Evolutionary conservation across 1,139 yeast species (phyloP).

Genomic region (Suhomyces terraborum): DNA sequence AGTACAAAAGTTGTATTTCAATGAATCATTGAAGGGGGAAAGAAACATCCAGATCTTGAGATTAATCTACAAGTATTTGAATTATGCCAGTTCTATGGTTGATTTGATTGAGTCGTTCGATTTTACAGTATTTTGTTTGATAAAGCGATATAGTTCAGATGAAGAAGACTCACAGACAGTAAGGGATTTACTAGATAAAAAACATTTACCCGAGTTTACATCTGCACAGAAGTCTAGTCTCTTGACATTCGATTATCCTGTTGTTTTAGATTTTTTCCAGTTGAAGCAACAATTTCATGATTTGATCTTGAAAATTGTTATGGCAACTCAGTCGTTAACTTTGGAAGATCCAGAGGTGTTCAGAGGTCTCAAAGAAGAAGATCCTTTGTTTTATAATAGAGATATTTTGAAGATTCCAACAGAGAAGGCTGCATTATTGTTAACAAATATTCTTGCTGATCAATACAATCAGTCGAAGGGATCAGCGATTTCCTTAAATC

Average conservation of each 20-base stretch:
- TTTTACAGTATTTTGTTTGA: constrained; percentile 55
- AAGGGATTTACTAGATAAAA: constrained; percentile 13
- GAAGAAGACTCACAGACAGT: constrained; percentile 20
- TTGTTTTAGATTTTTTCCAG: constrained; percentile 72
- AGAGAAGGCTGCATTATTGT: constrained; percentile 53
- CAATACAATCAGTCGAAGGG: constrained; percentile 46
- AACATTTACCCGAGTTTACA: constrained; percentile 6
- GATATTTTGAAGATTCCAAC: constrained; percentile 43
- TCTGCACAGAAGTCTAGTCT: constrained; percentile 18
- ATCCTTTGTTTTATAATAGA: constrained; percentile 45
- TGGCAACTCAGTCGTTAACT: constrained; percentile 72
- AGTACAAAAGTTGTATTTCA: constrained; percentile 35
- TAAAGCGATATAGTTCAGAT: constrained; percentile 30
- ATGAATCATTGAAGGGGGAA: constrained; percentile 40
- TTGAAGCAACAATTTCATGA: constrained; percentile 76
- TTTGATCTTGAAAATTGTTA: constrained; percentile 56
- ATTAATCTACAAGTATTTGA: constrained; percentile 53
- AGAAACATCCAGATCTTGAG: constrained; percentile 57
- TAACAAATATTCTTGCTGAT: constrained; percentile 48
- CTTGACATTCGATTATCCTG: constrained; percentile 57
- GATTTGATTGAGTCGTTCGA: constrained; percentile 63
- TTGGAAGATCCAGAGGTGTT: constrained; percentile 75
- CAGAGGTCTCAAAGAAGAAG: constrained; percentile 60
- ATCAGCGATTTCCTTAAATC: constrained; percentile 50
- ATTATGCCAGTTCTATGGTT: constrained; percentile 50